These are phyloP conservation scores for Pichia gijzeniarum DNA, from an alignment of 805 yeast species.

Conservation along the genomic window DNA sequence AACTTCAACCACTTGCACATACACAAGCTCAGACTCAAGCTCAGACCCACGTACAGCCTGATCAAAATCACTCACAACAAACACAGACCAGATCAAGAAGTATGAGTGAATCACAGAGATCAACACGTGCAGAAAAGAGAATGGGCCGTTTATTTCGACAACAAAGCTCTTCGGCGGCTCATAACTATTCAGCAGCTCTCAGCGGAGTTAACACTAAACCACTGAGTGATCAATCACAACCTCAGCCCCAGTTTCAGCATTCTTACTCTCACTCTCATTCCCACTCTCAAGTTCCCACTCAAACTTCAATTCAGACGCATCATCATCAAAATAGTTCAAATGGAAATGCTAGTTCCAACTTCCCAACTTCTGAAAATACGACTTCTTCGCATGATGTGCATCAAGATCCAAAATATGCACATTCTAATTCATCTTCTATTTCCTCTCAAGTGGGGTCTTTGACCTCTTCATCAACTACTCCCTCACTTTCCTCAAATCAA, in stretches of 20 bases:
- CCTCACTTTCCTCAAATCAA: conserved; percentile 5
- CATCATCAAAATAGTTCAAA: background rate
- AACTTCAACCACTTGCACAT: background rate
- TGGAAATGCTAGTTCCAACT: too few species aligned
- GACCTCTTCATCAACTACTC: conserved; percentile 7
- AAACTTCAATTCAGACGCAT: too few species aligned
- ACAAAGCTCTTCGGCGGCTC: conserved; percentile 10
- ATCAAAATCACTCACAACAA: background rate
- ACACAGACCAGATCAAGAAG: conserved; percentile 22
- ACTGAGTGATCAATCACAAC: background rate
- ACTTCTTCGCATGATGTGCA: background rate
- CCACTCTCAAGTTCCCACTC: too few species aligned
- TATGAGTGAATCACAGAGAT: conserved; percentile 25
- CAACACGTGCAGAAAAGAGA: conserved; percentile 29
- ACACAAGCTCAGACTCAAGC: background rate
- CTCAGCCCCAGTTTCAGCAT: too few species aligned
- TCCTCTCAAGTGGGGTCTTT: conserved; percentile 13
- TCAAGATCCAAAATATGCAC: conserved; percentile 7
- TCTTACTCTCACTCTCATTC: too few species aligned
- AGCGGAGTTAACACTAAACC: background rate
- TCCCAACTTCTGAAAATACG: background rate
- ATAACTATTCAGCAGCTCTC: conserved; percentile 7
- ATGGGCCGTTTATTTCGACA: conserved; percentile 31
- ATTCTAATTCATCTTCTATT: conserved; percentile 14
- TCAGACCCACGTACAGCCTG: conserved; percentile 1